A percentile compares a stretch with the other conserved stretches of the same genome.
Conservation (phyloP, 1,284 basidiomycete species). For the Moesziomyces antarcticus region DNA sequence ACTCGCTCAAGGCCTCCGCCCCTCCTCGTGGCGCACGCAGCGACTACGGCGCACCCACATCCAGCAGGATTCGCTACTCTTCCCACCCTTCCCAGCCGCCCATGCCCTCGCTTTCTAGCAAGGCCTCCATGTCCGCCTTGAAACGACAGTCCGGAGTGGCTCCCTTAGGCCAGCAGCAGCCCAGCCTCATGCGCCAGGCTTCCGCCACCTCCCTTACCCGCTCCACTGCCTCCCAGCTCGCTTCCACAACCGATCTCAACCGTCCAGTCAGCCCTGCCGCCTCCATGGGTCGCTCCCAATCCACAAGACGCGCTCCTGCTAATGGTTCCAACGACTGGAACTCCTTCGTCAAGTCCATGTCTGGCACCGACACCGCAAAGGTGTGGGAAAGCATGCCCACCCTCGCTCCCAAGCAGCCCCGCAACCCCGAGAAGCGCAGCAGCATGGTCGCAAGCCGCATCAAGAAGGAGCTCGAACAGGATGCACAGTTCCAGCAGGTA, state of each 20-base stretch:
- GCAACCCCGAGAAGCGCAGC: slow-evolving; percentile 30
- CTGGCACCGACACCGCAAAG: slow-evolving; percentile 53
- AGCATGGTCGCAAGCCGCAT: slow-evolving; percentile 49
- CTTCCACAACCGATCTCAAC: slow-evolving; percentile 11
- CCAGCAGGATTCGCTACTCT: slow-evolving; percentile 24
- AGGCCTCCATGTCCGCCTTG: slow-evolving; percentile 28
- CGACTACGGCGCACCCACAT: slow-evolving; percentile 42
- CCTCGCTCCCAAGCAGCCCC: slow-evolving; percentile 25
- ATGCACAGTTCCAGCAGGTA: slow-evolving; percentile 55
- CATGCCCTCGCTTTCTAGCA: slow-evolving; percentile 31
- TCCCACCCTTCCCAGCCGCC: slow-evolving; percentile 30
- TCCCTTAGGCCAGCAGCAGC: slow-evolving; percentile 49
- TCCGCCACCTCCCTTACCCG: slow-evolving; percentile 20
- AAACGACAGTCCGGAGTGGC: slow-evolving; percentile 36
- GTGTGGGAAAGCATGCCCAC: slow-evolving; percentile 52
- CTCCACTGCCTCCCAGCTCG: slow-evolving; percentile 2
- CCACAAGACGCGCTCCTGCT: slow-evolving; percentile 12
- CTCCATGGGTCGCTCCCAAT: slow-evolving; percentile 28
- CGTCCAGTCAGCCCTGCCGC: slow-evolving; percentile 45
- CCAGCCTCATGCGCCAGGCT: slow-evolving; percentile 37
- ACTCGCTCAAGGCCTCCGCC: slow-evolving; percentile 7
- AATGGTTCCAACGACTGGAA: slow-evolving; percentile 55
- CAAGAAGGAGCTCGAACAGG: slow-evolving; percentile 58
- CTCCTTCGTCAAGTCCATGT: slow-evolving; percentile 58
- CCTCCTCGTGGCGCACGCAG: slow-evolving; percentile 40